These are phyloP conservation scores for Paramarasmius palmivorus DNA, from an alignment of 1,284 basidiomycete genomes.

Conservation along the genomic window DNA sequence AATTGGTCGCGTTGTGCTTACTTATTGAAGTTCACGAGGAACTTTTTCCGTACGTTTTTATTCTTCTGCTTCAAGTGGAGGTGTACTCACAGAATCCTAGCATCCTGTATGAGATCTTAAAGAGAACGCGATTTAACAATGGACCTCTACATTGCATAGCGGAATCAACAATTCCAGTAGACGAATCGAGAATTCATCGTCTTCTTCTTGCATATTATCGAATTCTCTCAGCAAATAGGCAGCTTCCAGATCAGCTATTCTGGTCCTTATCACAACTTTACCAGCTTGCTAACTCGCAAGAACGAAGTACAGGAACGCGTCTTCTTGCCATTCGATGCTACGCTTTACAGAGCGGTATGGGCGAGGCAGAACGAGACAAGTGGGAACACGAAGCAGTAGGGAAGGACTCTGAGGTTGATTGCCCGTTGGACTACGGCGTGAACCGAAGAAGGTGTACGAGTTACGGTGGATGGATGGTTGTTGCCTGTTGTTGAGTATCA, in stretches of 20 bases:
- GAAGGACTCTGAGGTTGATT: conserved; percentile 53
- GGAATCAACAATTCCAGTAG: conserved; percentile 28
- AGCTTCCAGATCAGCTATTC: conserved; percentile 57
- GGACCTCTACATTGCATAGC: conserved; percentile 57
- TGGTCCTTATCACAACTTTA: conserved; percentile 71
- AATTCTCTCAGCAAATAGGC: conserved; percentile 71
- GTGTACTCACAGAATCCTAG: conserved; percentile 31
- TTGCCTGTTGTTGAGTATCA: conserved; percentile 68
- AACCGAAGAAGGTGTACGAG: conserved; percentile 42
- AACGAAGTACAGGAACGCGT: conserved; percentile 63
- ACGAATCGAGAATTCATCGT: conserved; percentile 54
- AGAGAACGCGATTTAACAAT: conserved; percentile 40
- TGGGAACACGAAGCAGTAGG: conserved; percentile 67
- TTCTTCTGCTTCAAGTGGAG: conserved; percentile 9
- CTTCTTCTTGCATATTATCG: conserved; percentile 82
- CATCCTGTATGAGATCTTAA: conserved; percentile 51
- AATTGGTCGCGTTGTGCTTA: conserved; percentile 60
- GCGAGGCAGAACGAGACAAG: conserved; percentile 69
- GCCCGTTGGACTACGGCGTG: conserved; percentile 51
- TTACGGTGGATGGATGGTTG: conserved; percentile 74
- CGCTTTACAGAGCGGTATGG: conserved; percentile 73
- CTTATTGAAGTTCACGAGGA: conserved; percentile 73
- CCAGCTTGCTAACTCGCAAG: conserved; percentile 53
- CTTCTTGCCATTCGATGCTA: conserved; percentile 79
- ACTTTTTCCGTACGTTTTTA: conserved; percentile 66